phyloP scores from a whole-genome alignment of 805 yeast genomes.

The Wickerhamiella occidentalis region DNA sequence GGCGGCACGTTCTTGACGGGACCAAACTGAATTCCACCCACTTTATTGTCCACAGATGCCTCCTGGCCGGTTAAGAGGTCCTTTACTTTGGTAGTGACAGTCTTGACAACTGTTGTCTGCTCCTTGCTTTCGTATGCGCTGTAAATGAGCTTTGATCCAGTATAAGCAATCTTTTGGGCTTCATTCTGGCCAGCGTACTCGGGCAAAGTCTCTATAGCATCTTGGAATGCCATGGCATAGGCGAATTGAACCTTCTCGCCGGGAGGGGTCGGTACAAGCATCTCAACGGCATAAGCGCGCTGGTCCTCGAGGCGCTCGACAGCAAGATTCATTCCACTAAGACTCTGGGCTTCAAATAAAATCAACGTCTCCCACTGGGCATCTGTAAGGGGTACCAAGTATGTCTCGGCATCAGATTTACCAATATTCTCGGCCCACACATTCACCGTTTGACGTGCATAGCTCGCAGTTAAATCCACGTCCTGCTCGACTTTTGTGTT shows the following conservation, averaged over 20 bases:
- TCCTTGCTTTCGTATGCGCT: slow-evolving; percentile 48
- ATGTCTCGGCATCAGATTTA: slow-evolving; percentile 39
- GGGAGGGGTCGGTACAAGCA: slow-evolving; percentile 61
- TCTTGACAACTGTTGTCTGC: slow-evolving; percentile 36
- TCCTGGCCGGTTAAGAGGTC: slow-evolving; percentile 31
- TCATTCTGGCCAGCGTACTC: slow-evolving; percentile 45
- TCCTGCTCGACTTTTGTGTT: slow-evolving; percentile 45
- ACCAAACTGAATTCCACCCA: slow-evolving; percentile 36
- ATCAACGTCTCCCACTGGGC: slow-evolving; percentile 35
- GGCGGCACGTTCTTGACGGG: slow-evolving; percentile 40
- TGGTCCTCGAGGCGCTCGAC: slow-evolving; percentile 2
- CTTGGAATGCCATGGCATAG: slow-evolving; percentile 39
- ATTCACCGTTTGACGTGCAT: slow-evolving; percentile 48
- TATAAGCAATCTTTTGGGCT: slow-evolving; percentile 46
- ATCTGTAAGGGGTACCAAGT: slow-evolving; percentile 47
- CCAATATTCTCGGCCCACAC: slow-evolving; percentile 50
- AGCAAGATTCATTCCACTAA: slow-evolving; percentile 23
- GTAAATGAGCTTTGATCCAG: slow-evolving; percentile 43
- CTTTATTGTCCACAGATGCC: slow-evolving; percentile 17
- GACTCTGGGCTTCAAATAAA: slow-evolving; percentile 33
- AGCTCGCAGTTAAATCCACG: slow-evolving; percentile 55
- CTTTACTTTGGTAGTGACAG: slow-evolving; percentile 35
- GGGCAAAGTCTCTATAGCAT: slow-evolving; percentile 50
- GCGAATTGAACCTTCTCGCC: slow-evolving; percentile 39
- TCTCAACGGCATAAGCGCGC: slow-evolving; percentile 32